phyloP scores from a whole-genome alignment of 2,329 filamentous ascomycete species.

The Bimuria novae-zelandiae region DNA sequence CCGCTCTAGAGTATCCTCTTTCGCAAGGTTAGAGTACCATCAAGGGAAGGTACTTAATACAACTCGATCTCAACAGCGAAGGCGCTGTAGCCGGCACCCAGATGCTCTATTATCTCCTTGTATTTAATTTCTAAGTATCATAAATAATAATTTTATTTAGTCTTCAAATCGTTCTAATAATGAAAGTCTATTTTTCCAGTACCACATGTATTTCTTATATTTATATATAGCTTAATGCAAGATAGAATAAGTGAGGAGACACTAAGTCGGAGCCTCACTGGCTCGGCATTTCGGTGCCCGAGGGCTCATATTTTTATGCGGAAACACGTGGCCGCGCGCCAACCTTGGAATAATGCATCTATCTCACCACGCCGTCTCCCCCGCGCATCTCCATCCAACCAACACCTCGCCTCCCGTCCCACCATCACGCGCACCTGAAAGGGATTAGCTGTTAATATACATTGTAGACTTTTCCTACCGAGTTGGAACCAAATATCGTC shows the following conservation, averaged over 20 bases:
- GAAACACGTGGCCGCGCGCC: too few relatives aligned
- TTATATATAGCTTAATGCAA: background rate
- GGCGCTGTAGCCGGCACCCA: background rate
- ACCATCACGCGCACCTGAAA: too few relatives aligned
- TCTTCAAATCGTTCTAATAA: background rate
- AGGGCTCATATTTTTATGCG: too few relatives aligned
- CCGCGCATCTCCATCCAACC: too few relatives aligned
- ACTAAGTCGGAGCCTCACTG: too few relatives aligned
- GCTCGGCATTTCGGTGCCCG: too few relatives aligned
- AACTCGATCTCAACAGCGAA: background rate
- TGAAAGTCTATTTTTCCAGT: background rate
- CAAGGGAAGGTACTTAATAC: background rate
- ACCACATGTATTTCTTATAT: background rate
- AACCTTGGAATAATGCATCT: too few relatives aligned
- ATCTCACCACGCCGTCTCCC: too few relatives aligned
- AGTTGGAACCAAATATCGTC: too few relatives aligned
- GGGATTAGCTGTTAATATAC: too few relatives aligned
- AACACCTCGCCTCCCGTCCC: too few relatives aligned
- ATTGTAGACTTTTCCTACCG: too few relatives aligned
- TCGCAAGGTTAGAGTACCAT: background rate
- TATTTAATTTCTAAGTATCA: background rate
- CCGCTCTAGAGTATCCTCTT: background rate
- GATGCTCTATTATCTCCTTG: background rate
- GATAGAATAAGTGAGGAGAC: background rate
- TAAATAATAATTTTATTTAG: background rate